phyloP scores from a whole-genome alignment of 352 stramenopile species.

The Globisporangium polare region DNA sequence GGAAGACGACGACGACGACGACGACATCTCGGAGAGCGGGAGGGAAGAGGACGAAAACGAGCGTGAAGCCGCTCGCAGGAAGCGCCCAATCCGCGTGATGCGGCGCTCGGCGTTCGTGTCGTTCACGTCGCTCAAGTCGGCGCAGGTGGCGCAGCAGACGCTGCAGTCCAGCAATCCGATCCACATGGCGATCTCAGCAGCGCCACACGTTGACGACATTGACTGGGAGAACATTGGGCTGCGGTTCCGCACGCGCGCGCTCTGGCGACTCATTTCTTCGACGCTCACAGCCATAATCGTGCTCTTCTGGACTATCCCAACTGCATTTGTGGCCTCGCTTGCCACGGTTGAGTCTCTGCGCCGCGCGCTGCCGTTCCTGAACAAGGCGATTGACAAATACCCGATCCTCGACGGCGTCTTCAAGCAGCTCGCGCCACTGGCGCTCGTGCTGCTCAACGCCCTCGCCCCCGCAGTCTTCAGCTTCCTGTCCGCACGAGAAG shows the following conservation, averaged over 20 bases:
- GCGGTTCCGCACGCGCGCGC: conserved; percentile 39
- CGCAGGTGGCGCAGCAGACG: conserved; percentile 67
- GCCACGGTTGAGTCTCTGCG: conserved; percentile 66
- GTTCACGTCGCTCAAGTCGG: conserved; percentile 68
- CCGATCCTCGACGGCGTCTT: conserved; percentile 54
- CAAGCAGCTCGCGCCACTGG: conserved; percentile 71
- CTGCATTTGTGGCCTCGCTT: conserved; percentile 69
- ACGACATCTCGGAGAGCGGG: conserved; percentile 19
- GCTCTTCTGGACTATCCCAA: conserved; percentile 83
- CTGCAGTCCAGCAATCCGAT: conserved; percentile 57
- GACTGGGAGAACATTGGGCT: conserved; percentile 75
- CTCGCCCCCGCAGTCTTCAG: conserved; percentile 64
- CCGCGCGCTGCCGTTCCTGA: conserved; percentile 54
- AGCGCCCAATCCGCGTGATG: conserved; percentile 62
- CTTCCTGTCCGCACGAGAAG: conserved; percentile 59
- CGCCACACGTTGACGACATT: conserved; percentile 63
- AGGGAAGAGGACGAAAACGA: conserved; percentile 45
- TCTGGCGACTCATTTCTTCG: conserved; percentile 47
- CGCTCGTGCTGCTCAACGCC: conserved; percentile 49
- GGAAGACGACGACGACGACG: conserved; percentile 16
- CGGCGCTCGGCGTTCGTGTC: conserved; percentile 69
- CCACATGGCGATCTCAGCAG: conserved; percentile 44
- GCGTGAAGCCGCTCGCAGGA: conserved; percentile 38
- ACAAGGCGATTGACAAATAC: conserved; percentile 59
- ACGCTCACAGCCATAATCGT: conserved; percentile 60